Base-by-base conservation (phyloP, 1,284 basidiomycete species). In the Pseudomicrostroma phylloplanum region DNA sequence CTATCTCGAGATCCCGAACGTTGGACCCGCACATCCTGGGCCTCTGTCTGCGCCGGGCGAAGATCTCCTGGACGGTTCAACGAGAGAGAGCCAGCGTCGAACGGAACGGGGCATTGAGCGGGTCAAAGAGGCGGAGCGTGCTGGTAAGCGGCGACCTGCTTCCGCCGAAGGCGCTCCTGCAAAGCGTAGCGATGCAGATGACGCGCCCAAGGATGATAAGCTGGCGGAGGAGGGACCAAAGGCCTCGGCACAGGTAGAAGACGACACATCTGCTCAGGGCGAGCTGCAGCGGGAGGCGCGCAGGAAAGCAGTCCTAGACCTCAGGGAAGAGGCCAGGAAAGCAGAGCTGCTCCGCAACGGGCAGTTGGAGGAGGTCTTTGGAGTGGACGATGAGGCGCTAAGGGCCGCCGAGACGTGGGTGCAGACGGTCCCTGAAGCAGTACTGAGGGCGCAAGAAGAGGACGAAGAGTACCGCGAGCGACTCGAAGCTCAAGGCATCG, bases 1-100 rank as follows among this genome's bases (percentile, higher is more conserved):
- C 82, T 97, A 96, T 79, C 73, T 79, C 60, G 76, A 79, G 63
- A 75, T 79, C 19, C 71, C 76, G 19, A 73, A 74, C 26, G 67
- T 71, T 4, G 68, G 68, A 1, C 72, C 73, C 0, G 73, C 70
- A 1, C 73, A 75, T 63, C 64, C 71, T 3, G 73, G 73, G 7
- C 73, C 71, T 41, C 64, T 75, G 25, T 72, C 69, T 58, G 73
- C 73, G 2, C 73, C 73, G 1, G 73, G 73, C 2, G 73, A 75
- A 51, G 73, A 75, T 36, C 43, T 75, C 55, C 64, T 62, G 2
- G 61, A 56, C 6, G 69, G 71, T 30, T 51, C 48, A 17, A 57
- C 57, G 54, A 56, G 53, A 17, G 39, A 57, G 51, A 41, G 46
- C 43, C 19, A 64, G 49, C 48, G 36, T 36, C 25, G 42, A 21